Percentiles rank a stretch among this genome's conserved stretches.
These are phyloP conservation scores for Cytospora schulzeri DNA, from an alignment of 2,329 filamentous ascomycete genomes.

Conservation along the genomic window DNA sequence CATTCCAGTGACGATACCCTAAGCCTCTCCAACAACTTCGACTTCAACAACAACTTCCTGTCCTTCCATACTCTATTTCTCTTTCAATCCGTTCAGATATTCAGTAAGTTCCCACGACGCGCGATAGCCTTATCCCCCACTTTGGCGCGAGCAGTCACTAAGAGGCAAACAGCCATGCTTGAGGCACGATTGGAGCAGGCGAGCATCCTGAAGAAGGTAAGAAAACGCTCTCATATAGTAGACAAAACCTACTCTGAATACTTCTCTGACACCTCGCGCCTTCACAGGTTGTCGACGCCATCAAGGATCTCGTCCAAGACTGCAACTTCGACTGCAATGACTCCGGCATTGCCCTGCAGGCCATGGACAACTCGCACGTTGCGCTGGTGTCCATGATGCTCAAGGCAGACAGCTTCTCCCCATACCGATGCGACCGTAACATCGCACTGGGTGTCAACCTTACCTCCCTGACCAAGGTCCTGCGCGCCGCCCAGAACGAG, in stretches of 20 bases:
- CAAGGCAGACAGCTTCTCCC: conserved; percentile 90
- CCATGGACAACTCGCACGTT: conserved; percentile 99
- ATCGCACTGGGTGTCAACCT: conserved; percentile 98
- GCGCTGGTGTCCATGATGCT: conserved; percentile 99
- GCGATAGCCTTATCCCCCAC: conserved; percentile 8
- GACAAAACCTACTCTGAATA: no score
- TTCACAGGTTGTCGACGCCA: conserved; percentile 87
- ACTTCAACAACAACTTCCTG: background rate
- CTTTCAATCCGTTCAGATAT: conserved; percentile 22
- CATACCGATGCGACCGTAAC: conserved; percentile 98
- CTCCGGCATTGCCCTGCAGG: conserved; percentile 94
- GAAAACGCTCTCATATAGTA: conserved; percentile 25
- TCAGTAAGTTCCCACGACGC: conserved; percentile 28
- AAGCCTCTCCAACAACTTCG: background rate
- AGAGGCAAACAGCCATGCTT: conserved; percentile 64
- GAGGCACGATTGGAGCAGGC: conserved; percentile 98
- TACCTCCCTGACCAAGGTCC: conserved; percentile 92
- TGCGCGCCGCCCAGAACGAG: conserved; percentile 90
- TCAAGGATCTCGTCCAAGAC: conserved; percentile 99
- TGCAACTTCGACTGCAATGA: conserved; percentile 99
- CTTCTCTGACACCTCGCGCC: conserved; percentile 28
- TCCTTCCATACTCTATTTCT: background rate
- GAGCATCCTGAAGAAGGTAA: conserved; percentile 89
- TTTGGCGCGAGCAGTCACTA: conserved; percentile 40
- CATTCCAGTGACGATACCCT: background rate